phyloP scores from a whole-genome alignment of 2,329 filamentous ascomycete genomes.

The Pseudogymnoascus sp. region DNA sequence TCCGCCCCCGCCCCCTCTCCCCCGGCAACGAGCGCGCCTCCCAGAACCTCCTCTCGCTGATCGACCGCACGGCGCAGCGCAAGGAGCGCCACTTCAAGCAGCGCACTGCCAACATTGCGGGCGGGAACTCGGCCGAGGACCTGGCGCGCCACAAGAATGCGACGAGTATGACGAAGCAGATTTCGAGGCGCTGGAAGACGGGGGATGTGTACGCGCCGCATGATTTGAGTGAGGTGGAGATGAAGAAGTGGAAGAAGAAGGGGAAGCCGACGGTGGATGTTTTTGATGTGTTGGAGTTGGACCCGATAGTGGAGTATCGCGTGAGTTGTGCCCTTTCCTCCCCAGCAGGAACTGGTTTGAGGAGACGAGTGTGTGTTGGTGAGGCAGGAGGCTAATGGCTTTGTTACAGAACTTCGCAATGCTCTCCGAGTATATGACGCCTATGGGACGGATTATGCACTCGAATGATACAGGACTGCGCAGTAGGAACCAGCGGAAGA shows the following conservation, averaged over 20 bases:
- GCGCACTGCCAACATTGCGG: neutral
- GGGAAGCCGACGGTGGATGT: constrained; percentile 55
- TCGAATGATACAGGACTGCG: constrained; percentile 68
- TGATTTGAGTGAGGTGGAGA: constrained; percentile 71
- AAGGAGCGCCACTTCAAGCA: neutral
- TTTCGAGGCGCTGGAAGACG: constrained; percentile 60
- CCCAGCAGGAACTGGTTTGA: neutral
- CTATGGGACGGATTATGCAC: constrained; percentile 77
- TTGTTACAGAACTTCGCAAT: constrained; percentile 74
- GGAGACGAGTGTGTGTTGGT: neutral
- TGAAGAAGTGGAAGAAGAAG: constrained; percentile 66
- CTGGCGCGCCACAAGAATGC: constrained; percentile 22
- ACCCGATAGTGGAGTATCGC: constrained; percentile 80
- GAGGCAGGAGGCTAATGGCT: neutral
- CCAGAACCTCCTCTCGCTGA: neutral
- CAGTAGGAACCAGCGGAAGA: constrained; percentile 82
- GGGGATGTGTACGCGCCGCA: constrained; percentile 90
- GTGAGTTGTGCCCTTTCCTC: constrained; percentile 40
- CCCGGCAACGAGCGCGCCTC: constrained; percentile 1
- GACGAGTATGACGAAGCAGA: constrained; percentile 52
- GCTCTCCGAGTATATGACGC: constrained; percentile 79
- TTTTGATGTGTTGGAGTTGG: constrained; percentile 70
- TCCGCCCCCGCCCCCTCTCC: constrained; percentile 12
- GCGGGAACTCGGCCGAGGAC: constrained; percentile 8
- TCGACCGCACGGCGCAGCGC: neutral